Base-by-base conservation (phyloP, 2,329 filamentous ascomycete genomes). In the Sporothrix humicola region DNA sequence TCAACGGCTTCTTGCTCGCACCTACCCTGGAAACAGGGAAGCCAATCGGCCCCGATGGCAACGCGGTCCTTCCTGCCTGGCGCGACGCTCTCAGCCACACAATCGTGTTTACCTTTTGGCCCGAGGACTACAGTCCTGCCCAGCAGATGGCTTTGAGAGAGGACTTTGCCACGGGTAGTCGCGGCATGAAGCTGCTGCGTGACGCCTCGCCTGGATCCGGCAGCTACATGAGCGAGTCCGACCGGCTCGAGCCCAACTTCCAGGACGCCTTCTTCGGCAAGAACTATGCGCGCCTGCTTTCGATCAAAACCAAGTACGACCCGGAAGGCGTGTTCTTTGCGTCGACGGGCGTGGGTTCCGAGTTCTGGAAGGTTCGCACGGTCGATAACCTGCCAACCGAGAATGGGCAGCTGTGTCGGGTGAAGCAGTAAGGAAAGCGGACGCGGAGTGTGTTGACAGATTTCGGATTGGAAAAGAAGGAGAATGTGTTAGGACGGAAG, bases 171-270 rank as follows among this genome's bases (percentile, higher is more conserved):
- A 78, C 86, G 66, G 78, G 80, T 52, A 77, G 81, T 2, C 26
- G 20, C 7, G 69, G 69, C n/a, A 26, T 71, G 52, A 54, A 54
- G 42, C 7, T 73, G 6, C n/a, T 74, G n/a, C 71, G 70, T 2
- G 84, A 78, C 26, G 82, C 59, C 6, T 72, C 79, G 59, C 82
- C 79, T 61, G 79, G 80, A 37, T 82, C 82, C 1, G 81, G 82
- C 26, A 81, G 82, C 7, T 86, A 87, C 76, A 77, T 85, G 73
- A 86, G 85, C 75, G 85, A 86, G 80, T 80, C 80, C 8, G 69
- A 74, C 37, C 56, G 69, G 46, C 63, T 73, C 56, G 72, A 74
- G 58, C 42, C 23, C 48, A 61, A 71, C 63, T 77, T 74, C 52
- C 76, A 78, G 63, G 50, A 74, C 56, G 63, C 61, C 3, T 78